Base-by-base conservation (phyloP, 2,329 filamentous ascomycete species). In the Claviceps purpurea region DNA sequence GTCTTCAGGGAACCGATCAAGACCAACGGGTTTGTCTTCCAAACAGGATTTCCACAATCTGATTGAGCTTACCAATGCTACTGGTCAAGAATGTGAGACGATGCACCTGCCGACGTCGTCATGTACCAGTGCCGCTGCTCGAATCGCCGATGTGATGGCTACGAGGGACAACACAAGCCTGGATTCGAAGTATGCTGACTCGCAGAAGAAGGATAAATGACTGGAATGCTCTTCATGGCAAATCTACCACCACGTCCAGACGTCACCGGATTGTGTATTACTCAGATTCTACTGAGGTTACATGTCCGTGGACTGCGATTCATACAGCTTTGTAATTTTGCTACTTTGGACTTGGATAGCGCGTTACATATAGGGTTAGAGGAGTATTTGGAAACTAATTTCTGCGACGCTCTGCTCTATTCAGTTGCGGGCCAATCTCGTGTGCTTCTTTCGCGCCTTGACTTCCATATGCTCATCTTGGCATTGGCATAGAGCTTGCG, bases 61-160 rank as follows among this genome's bases (percentile, higher is more conserved):
- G 42, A 89, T 89, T 61, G 85, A 89, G 64, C 71, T 89, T 55
- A 75, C 80, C 20, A 82, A 87, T 60, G 73, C 77, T 22, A 71
- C 72, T 22, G 77, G 75, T 60, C 77, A 81, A 50, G 78, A 81
- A 56, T 76, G 74, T 44, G 65, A 63, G 38, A 8, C 20, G 26
- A 7, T 60, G 24, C 61, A 61, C 46, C 54, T 69, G 48, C 56
- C 65, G 49, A 67, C 64, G 53, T 58, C 66, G 45, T 57, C 62
- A 11, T 56, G 54, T 49, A 65, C 68, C 8, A 71, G 68, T 2
- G 66, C 67, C 24, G 65, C 70, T 34, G 68, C 64, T 30, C 67
- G 37, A 30, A 11, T 14, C 16, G 47, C 70, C 7, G 66, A 66
- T 2, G 67, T 69, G 10, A 65, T 67, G 11, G 55, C 57, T 13